Evolutionary conservation across 805 yeast species (phyloP).

Genomic region (Komagataella mondaviorum): DNA sequence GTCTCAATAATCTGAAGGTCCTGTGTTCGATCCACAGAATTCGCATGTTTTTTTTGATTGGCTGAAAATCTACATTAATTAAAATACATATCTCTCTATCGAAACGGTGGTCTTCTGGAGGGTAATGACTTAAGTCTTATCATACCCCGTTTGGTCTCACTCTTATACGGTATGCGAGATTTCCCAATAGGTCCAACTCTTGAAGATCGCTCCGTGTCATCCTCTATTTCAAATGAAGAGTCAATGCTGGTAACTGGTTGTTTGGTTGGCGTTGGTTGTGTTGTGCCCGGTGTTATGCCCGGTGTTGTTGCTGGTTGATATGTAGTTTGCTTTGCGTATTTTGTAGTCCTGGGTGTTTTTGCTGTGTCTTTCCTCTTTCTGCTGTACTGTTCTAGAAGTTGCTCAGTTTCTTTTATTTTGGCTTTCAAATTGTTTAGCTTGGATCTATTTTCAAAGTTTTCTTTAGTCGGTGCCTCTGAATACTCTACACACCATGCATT

Average conservation of each 20-base stretch:
- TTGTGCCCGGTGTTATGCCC: background rate
- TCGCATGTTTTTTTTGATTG: slow-evolving; percentile 24
- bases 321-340: background rate
- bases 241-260: background rate
- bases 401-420: background rate
- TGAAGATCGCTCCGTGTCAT: background rate
- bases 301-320: background rate
- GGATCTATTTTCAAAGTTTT: background rate
- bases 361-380: background rate
- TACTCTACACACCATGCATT: slow-evolving; percentile 86
- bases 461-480: slow-evolving; percentile 14
- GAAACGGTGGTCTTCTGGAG: background rate
- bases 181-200: background rate
- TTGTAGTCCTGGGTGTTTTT: background rate
- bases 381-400: background rate
- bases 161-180: background rate
- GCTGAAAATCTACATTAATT: background rate
- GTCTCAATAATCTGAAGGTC: slow-evolving; percentile 52
- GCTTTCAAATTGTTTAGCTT: background rate
- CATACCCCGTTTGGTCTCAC: background rate
- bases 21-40: slow-evolving; percentile 80
- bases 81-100: background rate
- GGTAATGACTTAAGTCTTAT: background rate
- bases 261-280: background rate
- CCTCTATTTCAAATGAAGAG: background rate